Conservation (phyloP, 208 protist species). For the Trypanosoma melophagium region DNA sequence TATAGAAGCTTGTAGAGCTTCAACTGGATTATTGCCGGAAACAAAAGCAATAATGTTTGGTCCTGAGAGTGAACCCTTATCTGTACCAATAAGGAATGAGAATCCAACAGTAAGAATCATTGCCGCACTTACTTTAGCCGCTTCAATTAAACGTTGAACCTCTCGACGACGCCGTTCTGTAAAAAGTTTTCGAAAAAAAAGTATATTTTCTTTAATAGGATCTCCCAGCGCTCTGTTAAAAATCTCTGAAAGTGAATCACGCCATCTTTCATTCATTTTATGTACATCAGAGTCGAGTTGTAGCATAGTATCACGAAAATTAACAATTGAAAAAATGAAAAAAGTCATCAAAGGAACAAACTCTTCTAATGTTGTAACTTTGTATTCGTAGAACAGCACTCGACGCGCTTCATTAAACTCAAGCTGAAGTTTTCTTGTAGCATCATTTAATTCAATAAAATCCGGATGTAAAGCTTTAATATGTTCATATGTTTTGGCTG, state of each 20-base stretch:
- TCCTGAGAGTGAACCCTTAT: constrained; percentile 66
- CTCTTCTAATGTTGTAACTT: constrained; percentile 66
- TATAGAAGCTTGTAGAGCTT: constrained; percentile 82
- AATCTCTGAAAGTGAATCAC: constrained; percentile 29
- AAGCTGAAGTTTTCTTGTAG: constrained; percentile 56
- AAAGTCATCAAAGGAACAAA: constrained; percentile 91
- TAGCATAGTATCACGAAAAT: constrained; percentile 72
- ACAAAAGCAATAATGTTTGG: constrained; percentile 91
- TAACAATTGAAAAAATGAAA: constrained; percentile 86
- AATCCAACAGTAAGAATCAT: constrained; percentile 87
- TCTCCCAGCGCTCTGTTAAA: constrained; percentile 41
- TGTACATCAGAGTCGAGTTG: constrained; percentile 57
- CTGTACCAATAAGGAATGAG: constrained; percentile 66
- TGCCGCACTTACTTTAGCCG: constrained; percentile 81
- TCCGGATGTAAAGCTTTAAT: constrained; percentile 35
- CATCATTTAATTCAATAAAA: constrained; percentile 53
- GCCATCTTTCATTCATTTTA: not conserved
- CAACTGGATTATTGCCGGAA: constrained; percentile 79
- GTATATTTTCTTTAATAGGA: constrained; percentile 61
- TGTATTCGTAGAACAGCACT: constrained; percentile 80
- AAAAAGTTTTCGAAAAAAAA: constrained; percentile 57
- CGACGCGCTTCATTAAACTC: constrained; percentile 65
- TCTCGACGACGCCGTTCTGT: constrained; percentile 59
- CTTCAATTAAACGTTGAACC: constrained; percentile 83
- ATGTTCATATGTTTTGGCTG: constrained; percentile 43